Base-by-base conservation (phyloP, 2,329 filamentous ascomycete genomes). In the Beauveria brongniartii region DNA sequence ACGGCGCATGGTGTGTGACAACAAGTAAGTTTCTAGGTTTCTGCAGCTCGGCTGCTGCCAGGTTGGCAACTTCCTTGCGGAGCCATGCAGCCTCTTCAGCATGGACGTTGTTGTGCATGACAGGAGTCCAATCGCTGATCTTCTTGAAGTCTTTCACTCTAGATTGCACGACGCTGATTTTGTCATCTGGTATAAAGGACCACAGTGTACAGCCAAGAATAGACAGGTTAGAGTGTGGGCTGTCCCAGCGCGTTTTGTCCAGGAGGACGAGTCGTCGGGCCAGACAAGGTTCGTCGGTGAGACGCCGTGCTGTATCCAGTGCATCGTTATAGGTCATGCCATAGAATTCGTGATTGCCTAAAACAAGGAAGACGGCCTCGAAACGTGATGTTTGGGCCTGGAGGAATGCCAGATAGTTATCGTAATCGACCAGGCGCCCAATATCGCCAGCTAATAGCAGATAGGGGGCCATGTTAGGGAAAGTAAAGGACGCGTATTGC, bases 1-100 rank as follows among this genome's bases (percentile, higher is more conserved):
- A 78, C 1, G 83, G 83, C 2, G 82, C 81, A 65, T 86, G 83
- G 58, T 86, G 82, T 0, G 82, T 86, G 0, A 80, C 75, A 0
- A 86, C 75, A 0, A 86, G 62, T 6, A 84, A 59, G 46, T 54
- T 64, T 53, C 69, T 64, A 1, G 55, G 59, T 18, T 64, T 62
- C 44, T 66, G 63, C 41, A 61, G 62, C 40, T 65, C 63, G 59
- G 48, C 66, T 41, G 55, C 66, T 16, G 24, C 56, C 61, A 51
- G 63, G 55, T 41, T 60, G 41, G 65, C 67, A 34, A 78, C 70
- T 63, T 78, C 73, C 16, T 62, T 65, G 26, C 67, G 71, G 14
- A 87, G 71, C 82, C 82, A 87, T 2, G 71, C 65, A 4, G 78
- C 63, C 63, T 87, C 83, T 20, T 71, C 64, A 2, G 67, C 67